Conservation (phyloP, 352 stramenopile species). For the Globisporangium recalcitrans region DNA sequence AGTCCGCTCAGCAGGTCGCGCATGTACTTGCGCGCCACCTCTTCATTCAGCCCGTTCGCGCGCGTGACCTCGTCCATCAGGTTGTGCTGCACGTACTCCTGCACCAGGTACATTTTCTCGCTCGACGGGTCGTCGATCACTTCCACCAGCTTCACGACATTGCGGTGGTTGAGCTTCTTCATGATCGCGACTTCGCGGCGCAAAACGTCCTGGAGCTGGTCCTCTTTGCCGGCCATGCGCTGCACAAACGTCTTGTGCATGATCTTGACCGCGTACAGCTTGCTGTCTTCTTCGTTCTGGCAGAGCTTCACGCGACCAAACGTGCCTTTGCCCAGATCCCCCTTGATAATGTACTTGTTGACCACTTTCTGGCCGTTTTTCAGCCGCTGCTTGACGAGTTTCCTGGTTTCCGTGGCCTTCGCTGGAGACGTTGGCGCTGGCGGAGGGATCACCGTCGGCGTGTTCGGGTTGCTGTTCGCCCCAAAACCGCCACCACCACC, state of each 20-base stretch:
- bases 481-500: conserved; percentile 3
- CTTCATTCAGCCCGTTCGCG: conserved; percentile 54
- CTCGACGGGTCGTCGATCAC: conserved; percentile 92
- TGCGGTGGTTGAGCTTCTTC: conserved; percentile 93
- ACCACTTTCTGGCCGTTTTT: conserved; percentile 86
- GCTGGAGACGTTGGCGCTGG: conserved; percentile 46
- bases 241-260: conserved; percentile 89
- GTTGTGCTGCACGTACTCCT: conserved; percentile 93
- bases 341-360: conserved; percentile 94
- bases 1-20: conserved; percentile 86
- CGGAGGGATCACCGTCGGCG: conserved; percentile 28
- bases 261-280: conserved; percentile 87
- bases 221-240: conserved; percentile 82
- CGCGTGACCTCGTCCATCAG: conserved; percentile 88
- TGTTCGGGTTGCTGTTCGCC: conserved; percentile 20
- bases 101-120: conserved; percentile 94
- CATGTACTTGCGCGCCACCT: conserved; percentile 81
- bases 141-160: conserved; percentile 92
- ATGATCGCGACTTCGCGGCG: conserved; percentile 93
- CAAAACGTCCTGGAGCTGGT: conserved; percentile 78
- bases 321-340: conserved; percentile 86
- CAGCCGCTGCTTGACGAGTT: conserved; percentile 76
- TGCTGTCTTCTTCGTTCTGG: conserved; percentile 68
- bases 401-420: conserved; percentile 71
- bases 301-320: conserved; percentile 87